These are phyloP conservation scores for Jatropha curcas DNA, from an alignment of 345 rosid species.

Conservation along the genomic window DNA sequence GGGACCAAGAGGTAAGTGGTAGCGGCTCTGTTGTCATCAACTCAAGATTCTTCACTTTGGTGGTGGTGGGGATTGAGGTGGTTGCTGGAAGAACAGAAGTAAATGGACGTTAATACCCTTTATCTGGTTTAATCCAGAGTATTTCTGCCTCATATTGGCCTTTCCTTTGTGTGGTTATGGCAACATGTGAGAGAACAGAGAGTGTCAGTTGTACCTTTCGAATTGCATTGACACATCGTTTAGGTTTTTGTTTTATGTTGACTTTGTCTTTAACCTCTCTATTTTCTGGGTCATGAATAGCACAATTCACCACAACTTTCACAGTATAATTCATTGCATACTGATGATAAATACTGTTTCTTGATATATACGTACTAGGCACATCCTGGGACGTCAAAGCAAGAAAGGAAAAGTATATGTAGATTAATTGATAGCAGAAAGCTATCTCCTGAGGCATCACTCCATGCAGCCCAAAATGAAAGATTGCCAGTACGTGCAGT, in stretches of 20 bases:
- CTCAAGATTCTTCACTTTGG: conserved; percentile 10
- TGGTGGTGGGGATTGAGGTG: background rate
- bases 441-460: conserved; percentile 74
- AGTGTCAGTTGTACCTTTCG: background rate
- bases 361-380: conserved; percentile 35
- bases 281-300: background rate
- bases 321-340: no score
- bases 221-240: background rate
- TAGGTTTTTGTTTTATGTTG: background rate
- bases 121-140: background rate
- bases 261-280: background rate
- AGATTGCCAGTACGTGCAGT: conserved; percentile 78
- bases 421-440: conserved; percentile 67
- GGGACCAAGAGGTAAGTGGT: background rate
- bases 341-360: background rate
- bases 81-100: background rate
- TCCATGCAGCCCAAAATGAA: conserved; percentile 80
- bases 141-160: background rate
- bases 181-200: background rate
- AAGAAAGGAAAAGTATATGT: conserved; percentile 68
- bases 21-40: background rate
- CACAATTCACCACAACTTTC: background rate
- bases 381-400: conserved; percentile 69
- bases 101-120: conserved; percentile 1
- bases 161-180: conserved; percentile 4